A percentile compares a stretch with the other conserved stretches of the same genome.
Evolutionary conservation across 768 basidiomycete genomes (phyloP).

Genomic region (Daedalea quercina): DNA sequence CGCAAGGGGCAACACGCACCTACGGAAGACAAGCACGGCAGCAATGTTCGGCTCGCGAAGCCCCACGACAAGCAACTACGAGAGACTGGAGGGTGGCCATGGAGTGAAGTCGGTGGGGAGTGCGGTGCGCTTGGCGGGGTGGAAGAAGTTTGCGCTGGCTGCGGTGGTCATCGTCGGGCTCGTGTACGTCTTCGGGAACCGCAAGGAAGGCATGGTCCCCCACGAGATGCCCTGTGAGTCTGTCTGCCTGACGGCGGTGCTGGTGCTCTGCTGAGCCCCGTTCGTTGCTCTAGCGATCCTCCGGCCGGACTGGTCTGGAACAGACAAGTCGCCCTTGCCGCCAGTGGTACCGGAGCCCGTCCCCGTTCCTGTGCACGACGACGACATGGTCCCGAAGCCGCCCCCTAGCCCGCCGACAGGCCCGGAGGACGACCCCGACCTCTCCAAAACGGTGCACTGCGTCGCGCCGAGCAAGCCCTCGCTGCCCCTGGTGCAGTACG

Average conservation of each 20-base stretch:
- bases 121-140: slow-evolving; percentile 29
- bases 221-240: slow-evolving; percentile 22
- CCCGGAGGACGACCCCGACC: slow-evolving; percentile 70
- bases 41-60: slow-evolving; percentile 33
- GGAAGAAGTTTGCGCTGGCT: slow-evolving; percentile 65
- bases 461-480: slow-evolving; percentile 41
- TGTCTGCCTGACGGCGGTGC: neutral
- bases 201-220: slow-evolving; percentile 23
- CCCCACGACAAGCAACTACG: slow-evolving; percentile 34
- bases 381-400: slow-evolving; percentile 7
- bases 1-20: neutral
- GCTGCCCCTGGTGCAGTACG: slow-evolving; percentile 76
- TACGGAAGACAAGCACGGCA: slow-evolving; percentile 8
- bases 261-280: neutral
- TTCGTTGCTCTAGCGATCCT: slow-evolving; percentile 7
- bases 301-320: slow-evolving; percentile 5
- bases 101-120: slow-evolving; percentile 34
- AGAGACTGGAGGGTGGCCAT: slow-evolving; percentile 55
- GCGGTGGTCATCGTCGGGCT: slow-evolving; percentile 49
- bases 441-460: slow-evolving; percentile 67
- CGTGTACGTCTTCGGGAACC: slow-evolving; percentile 64
- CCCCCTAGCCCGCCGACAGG: slow-evolving; percentile 38
- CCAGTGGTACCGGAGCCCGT: slow-evolving; percentile 6
- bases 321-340: slow-evolving; percentile 7
- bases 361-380: neutral